A percentile compares a stretch with the other conserved stretches of the same genome.
phyloP scores from a whole-genome alignment of 768 basidiomycete genomes.

The Leucogyrophana mollusca region DNA sequence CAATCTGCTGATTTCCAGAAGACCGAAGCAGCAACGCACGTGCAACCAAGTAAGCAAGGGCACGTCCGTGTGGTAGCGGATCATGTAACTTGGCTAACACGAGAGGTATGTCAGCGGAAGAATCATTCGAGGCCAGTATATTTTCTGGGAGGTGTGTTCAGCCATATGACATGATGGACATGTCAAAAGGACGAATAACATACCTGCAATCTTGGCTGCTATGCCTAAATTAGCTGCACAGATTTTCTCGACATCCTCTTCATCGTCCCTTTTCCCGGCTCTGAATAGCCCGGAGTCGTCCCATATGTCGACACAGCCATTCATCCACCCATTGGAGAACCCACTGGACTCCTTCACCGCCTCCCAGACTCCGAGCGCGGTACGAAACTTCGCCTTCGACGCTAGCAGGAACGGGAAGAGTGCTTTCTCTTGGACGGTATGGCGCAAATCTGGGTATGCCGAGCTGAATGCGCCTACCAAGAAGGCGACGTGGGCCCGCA shows the following conservation, averaged over 20 bases:
- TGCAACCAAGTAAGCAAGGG: constrained; percentile 61
- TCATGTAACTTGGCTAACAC: constrained; percentile 54
- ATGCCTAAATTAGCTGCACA: constrained; percentile 52
- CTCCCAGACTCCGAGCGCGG: constrained; percentile 70
- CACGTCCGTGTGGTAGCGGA: constrained; percentile 47
- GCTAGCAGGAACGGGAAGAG: constrained; percentile 76
- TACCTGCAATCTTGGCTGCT: constrained; percentile 67
- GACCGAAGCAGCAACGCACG: constrained; percentile 56
- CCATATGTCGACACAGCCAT: constrained; percentile 52
- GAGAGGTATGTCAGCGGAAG: constrained; percentile 40
- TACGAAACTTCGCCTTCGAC: constrained; percentile 70
- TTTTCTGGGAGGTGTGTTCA: constrained; percentile 47
- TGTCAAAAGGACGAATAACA: constrained; percentile 8
- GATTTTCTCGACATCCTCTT: constrained; percentile 42
- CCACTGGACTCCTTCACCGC: constrained; percentile 43
- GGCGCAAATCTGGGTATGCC: constrained; percentile 21
- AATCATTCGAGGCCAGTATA: constrained; percentile 51
- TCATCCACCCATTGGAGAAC: constrained; percentile 40
- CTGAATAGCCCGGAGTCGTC: constrained; percentile 23
- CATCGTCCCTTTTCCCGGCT: constrained; percentile 26
- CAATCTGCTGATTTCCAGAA: constrained; percentile 58
- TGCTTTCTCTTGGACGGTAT: constrained; percentile 45
- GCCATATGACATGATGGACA: background rate
- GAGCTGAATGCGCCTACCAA: constrained; percentile 45
- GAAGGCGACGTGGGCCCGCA: constrained; percentile 60